phyloP scores from a whole-genome alignment of 768 basidiomycete genomes.

The Tricholoma hemisulphureum region DNA sequence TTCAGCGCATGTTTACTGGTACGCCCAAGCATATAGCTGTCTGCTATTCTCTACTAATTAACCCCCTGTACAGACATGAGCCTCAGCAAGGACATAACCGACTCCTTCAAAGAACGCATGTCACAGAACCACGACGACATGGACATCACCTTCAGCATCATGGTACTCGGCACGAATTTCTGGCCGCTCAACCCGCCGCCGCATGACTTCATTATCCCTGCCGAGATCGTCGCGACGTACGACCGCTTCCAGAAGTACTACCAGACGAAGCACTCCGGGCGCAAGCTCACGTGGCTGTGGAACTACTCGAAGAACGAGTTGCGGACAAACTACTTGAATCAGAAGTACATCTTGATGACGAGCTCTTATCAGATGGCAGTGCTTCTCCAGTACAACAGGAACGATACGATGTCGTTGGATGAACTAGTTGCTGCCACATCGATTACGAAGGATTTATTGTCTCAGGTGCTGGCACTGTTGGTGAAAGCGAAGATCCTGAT shows the following conservation, averaged over 20 bases:
- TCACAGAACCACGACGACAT: constrained; percentile 83
- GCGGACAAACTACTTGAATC: constrained; percentile 88
- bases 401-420: constrained; percentile 80
- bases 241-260: constrained; percentile 95
- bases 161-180: constrained; percentile 95
- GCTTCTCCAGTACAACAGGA: constrained; percentile 89
- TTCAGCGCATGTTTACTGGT: constrained; percentile 99
- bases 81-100: constrained; percentile 93
- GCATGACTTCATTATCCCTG: constrained; percentile 87
- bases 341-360: constrained; percentile 97
- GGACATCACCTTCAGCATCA: constrained; percentile 89
- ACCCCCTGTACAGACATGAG: constrained; percentile 72
- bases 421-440: constrained; percentile 81
- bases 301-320: constrained; percentile 98
- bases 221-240: constrained; percentile 83
- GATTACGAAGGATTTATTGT: constrained; percentile 77
- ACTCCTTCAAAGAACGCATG: constrained; percentile 97
- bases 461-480: constrained; percentile 66
- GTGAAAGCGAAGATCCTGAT: constrained; percentile 90
- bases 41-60: neutral
- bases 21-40: constrained; percentile 10
- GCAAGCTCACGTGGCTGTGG: constrained; percentile 98
- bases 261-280: constrained; percentile 90
- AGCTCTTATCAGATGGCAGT: constrained; percentile 98
- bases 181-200: constrained; percentile 90